Evolutionary conservation across 192 early-diverging fungal genomes (phyloP).

Genomic region (Kappamyces sp.): DNA sequence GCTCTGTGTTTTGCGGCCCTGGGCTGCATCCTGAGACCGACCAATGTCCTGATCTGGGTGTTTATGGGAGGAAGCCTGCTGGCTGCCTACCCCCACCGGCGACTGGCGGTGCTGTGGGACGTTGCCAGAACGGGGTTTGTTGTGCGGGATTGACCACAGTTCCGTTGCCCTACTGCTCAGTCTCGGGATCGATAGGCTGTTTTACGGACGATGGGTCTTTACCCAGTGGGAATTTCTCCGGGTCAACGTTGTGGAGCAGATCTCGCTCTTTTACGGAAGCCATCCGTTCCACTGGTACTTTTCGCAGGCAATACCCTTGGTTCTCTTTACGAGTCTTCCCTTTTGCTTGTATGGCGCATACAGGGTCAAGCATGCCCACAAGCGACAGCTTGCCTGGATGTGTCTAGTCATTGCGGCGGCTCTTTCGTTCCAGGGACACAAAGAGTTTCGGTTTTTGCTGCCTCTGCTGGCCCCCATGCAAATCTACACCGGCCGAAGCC

Average conservation of each 20-base stretch:
- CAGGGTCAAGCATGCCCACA: slow-evolving; percentile 12
- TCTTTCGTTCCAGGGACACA: slow-evolving; percentile 80
- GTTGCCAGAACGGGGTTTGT: slow-evolving; percentile 2
- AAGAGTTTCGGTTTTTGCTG: slow-evolving; percentile 93
- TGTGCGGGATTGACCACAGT: slow-evolving; percentile 20
- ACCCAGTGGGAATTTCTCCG: slow-evolving; percentile 59
- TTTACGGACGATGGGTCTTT: slow-evolving; percentile 66
- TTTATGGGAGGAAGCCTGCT: slow-evolving; percentile 63
- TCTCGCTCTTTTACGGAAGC: slow-evolving; percentile 87
- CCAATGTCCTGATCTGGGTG: slow-evolving; percentile 80
- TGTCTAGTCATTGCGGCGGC: slow-evolving; percentile 29
- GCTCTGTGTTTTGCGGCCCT: slow-evolving; percentile 68
- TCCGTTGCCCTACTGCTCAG: slow-evolving; percentile 39
- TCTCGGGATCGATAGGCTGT: slow-evolving; percentile 55
- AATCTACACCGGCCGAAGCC: slow-evolving; percentile 17
- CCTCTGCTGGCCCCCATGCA: slow-evolving; percentile 62
- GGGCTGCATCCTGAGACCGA: slow-evolving; percentile 82
- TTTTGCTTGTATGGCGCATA: slow-evolving; percentile 50
- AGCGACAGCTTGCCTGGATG: slow-evolving; percentile 12
- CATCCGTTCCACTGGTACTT: slow-evolving; percentile 91
- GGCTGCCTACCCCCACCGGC: slow-evolving; percentile 7
- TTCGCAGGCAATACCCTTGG: slow-evolving; percentile 68
- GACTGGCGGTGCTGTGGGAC: slow-evolving; percentile 11
- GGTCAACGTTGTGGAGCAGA: slow-evolving; percentile 72
- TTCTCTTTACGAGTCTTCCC: slow-evolving; percentile 71